These are phyloP conservation scores for Graphiopsis chlorocephala DNA, from an alignment of 2,329 filamentous ascomycete species.

Conservation along the genomic window DNA sequence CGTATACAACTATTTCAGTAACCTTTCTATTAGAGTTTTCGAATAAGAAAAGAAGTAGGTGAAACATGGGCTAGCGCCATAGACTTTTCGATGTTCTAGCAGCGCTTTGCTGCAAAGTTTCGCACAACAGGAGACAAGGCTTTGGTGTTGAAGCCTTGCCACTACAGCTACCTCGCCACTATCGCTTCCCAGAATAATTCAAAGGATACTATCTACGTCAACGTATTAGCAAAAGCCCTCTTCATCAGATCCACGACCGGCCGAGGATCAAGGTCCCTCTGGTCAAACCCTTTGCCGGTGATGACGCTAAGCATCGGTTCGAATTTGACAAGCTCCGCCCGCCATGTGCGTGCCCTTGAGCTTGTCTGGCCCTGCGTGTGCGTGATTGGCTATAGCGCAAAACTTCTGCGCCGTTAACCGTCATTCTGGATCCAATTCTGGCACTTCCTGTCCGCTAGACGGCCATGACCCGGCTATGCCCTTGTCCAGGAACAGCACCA, in stretches of 20 bases:
- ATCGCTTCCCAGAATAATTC: neutral
- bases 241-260: neutral
- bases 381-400: constrained; percentile 2
- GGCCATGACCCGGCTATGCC: neutral
- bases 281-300: neutral
- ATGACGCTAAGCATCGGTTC: neutral
- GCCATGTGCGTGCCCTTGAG: constrained; percentile 4
- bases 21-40: neutral
- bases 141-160: neutral
- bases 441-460: neutral
- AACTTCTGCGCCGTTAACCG: constrained; percentile 1
- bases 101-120: neutral
- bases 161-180: neutral
- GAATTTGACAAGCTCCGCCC: constrained; percentile 9
- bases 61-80: neutral
- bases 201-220: neutral
- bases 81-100: neutral
- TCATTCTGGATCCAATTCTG: neutral
- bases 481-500: constrained; percentile 1
- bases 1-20: neutral
- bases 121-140: neutral
- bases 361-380: neutral
- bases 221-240: neutral
- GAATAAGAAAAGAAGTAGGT: neutral
- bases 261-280: neutral